A percentile compares a stretch with the other conserved stretches of the same genome.
These are phyloP conservation scores for Cenchrus fungigraminus DNA, from an alignment of 176 grass and related monocot species.

Conservation along the genomic window DNA sequence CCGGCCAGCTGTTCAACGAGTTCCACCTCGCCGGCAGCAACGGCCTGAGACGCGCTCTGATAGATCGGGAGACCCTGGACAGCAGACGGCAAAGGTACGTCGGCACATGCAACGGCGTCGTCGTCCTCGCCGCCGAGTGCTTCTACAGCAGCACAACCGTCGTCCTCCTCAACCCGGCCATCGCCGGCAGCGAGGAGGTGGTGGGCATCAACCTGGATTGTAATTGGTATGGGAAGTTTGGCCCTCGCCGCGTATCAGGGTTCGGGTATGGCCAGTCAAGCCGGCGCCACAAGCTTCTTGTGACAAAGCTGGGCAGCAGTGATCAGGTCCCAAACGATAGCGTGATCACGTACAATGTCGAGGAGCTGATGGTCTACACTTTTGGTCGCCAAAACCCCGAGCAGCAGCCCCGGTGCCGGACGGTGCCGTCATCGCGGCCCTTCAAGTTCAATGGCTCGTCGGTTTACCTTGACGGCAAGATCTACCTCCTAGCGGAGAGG, in stretches of 20 bases:
- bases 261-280: not conserved
- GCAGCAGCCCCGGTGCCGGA: not conserved
- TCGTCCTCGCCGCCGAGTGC: not conserved
- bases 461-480: not conserved
- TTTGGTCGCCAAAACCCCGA: not conserved
- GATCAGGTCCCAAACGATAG: not conserved
- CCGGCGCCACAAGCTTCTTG: not conserved
- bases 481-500: slow-evolving; percentile 12
- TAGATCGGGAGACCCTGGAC: not conserved
- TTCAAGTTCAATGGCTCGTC: not conserved
- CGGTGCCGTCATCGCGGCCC: not conserved
- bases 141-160: not conserved
- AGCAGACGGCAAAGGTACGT: not conserved
- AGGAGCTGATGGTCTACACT: not conserved
- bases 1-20: not conserved
- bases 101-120: not conserved
- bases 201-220: not conserved
- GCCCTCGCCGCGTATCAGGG: not conserved
- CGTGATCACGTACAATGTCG: accelerated
- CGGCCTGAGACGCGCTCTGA: not conserved
- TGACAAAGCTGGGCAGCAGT: not conserved
- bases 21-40: not conserved
- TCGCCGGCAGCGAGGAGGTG: not conserved
- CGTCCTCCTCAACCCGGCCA: not conserved
- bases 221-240: no score